These are phyloP conservation scores for Neopestalotiopsis sp. DNA, from an alignment of 2,329 filamentous ascomycete species.

Conservation along the genomic window DNA sequence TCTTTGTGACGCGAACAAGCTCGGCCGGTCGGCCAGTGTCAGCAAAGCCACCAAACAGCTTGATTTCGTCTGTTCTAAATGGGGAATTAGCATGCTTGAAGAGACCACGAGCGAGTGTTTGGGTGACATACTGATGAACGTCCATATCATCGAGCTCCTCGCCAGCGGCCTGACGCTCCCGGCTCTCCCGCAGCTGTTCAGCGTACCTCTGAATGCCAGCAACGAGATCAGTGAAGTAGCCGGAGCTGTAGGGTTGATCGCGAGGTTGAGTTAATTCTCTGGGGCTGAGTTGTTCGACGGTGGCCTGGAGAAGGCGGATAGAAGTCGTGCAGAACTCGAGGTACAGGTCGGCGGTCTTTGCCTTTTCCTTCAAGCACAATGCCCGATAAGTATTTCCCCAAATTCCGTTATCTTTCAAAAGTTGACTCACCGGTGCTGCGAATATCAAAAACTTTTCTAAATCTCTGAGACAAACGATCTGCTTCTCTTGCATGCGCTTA, in stretches of 20 bases:
- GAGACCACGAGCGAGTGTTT: not conserved
- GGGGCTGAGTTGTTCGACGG: conserved; percentile 83
- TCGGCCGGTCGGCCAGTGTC: conserved; percentile 84
- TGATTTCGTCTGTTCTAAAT: conserved; percentile 68
- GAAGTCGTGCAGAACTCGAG: conserved; percentile 89
- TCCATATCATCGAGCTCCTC: conserved; percentile 61
- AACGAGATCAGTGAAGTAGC: conserved; percentile 95
- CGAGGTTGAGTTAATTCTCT: conserved; percentile 82
- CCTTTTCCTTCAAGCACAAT: conserved; percentile 77
- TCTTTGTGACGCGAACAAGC: conserved; percentile 80
- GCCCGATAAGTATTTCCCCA: conserved; percentile 72
- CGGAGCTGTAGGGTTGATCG: conserved; percentile 92
- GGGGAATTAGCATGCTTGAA: conserved; percentile 30
- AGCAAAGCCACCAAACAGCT: conserved; percentile 79
- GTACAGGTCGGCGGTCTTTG: conserved; percentile 74
- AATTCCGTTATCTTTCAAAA: conserved; percentile 55
- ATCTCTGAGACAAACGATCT: conserved; percentile 90
- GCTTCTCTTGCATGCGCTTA: conserved; percentile 78
- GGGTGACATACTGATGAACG: conserved; percentile 58
- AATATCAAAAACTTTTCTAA: conserved; percentile 93
- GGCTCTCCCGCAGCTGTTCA: conserved; percentile 77
- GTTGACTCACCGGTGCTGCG: conserved; percentile 87
- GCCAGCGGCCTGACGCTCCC: conserved; percentile 63
- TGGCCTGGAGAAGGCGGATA: conserved; percentile 87
- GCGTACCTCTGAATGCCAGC: conserved; percentile 93